Base-by-base conservation (phyloP, 495 filamentous ascomycete species). In the Podospora anserina region DNA sequence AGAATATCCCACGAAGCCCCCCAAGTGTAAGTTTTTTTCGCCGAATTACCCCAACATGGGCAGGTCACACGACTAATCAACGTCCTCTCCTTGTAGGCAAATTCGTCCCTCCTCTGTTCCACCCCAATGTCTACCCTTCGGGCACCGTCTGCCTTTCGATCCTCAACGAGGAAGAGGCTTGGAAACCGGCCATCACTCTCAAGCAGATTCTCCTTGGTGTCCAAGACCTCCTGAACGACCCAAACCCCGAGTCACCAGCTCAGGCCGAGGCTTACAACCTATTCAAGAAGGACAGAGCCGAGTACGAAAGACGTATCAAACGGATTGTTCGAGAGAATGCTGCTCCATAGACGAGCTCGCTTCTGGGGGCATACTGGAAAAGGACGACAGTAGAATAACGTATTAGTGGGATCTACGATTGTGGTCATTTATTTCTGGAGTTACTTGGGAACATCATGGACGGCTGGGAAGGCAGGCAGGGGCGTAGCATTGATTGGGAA, bases 1-100 rank as follows among this genome's bases (percentile, higher is more conserved):
- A 99, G 95, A 99, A 75, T 99, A 99, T 78, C 95, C 95, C 34
- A 98, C 95, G 59, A 99, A 99, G 77, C 95, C 95, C 30, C 95
- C 95, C 0, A 99, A 99, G 80, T 99, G 95, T 97, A 87, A 67
- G 87, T 83, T 39, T 19, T 27, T 44, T 54, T 23, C 61, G 18
- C 30, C 54, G 57, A 49, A 69, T 53, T 62, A 62, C 49, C 32
- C 58, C 60, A 54, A n/a, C 19, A 63, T 61, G 62, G 53, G 58
- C 58, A 34, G 30, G 65, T 74, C 68, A 68, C 69, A 23, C 61
- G 65, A 68, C 67, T 76, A 69, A 78, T 73, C 66, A 61, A 66
- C 70, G 53, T 56, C 69, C 34, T 32, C 59, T 71, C 66, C 7
- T 63, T 71, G 57, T 71, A 98, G 94, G 94, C 89, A 97, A 97